These are phyloP conservation scores for Hemerocallis citrina DNA, from an alignment of 106 monocot species.

Conservation along the genomic window DNA sequence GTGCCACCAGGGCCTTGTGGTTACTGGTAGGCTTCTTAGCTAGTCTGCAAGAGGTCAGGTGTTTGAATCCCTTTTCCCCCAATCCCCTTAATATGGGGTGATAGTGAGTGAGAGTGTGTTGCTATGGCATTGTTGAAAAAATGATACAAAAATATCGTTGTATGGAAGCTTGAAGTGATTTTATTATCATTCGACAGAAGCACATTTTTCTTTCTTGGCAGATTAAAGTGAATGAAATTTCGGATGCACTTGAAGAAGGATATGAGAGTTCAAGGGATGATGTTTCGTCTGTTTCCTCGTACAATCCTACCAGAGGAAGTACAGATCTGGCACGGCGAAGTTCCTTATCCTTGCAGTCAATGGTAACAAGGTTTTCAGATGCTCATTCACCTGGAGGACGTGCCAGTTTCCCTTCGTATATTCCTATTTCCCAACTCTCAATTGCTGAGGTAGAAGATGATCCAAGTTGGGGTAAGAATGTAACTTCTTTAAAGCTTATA, in stretches of 20 bases:
- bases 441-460: conserved; percentile 66
- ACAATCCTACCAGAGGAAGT: conserved; percentile 54
- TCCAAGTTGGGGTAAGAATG: conserved; percentile 33
- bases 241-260: conserved; percentile 76
- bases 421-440: conserved; percentile 55
- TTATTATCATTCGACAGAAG: not conserved
- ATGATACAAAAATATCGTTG: too few species aligned
- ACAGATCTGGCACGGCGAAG: conserved; percentile 44
- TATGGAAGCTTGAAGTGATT: not conserved
- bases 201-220: conserved; percentile 17
- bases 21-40: too few species aligned
- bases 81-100: too few species aligned
- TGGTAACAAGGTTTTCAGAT: conserved; percentile 38
- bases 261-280: conserved; percentile 98
- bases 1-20: too few species aligned
- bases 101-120: too few species aligned
- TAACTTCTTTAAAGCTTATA: not conserved
- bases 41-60: too few species aligned
- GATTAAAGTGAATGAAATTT: conserved; percentile 65
- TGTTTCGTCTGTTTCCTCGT: conserved; percentile 90
- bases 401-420: conserved; percentile 37
- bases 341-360: conserved; percentile 60
- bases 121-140: too few species aligned
- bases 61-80: too few species aligned
- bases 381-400: conserved; percentile 25